Conservation (phyloP, 2,329 filamentous ascomycete genomes). For the Myriangium duriaei region DNA sequence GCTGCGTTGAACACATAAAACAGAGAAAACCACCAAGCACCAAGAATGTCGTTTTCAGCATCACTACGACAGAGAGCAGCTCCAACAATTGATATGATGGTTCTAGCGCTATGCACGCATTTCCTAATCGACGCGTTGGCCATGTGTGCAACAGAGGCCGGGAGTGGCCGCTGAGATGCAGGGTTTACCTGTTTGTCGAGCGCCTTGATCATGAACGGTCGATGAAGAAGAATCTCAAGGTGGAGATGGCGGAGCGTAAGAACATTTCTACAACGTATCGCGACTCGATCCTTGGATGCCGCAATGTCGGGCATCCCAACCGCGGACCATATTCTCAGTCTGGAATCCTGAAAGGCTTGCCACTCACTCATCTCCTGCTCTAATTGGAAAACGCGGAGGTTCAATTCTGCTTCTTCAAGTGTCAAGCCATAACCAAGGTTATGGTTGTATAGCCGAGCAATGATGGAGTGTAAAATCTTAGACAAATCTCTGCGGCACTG, state of each 20-base stretch:
- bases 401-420: background rate
- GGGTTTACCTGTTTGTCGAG: too few relatives aligned
- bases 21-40: background rate
- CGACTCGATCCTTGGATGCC: too few relatives aligned
- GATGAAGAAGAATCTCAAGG: background rate
- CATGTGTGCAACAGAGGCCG: background rate
- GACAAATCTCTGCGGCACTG: too few relatives aligned
- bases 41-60: background rate
- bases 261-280: too few relatives aligned
- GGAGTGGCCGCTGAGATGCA: background rate
- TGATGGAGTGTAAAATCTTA: too few relatives aligned
- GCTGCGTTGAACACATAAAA: too few relatives aligned
- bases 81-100: too few relatives aligned
- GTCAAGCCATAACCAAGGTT: too few relatives aligned
- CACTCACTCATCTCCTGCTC: background rate
- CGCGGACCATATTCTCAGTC: background rate
- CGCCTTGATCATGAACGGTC: background rate
- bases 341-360: background rate
- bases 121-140: background rate
- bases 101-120: background rate
- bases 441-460: too few relatives aligned
- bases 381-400: too few relatives aligned
- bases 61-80: background rate
- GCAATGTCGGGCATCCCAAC: background rate
- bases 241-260: background rate